Percentiles rank a stretch among this genome's conserved stretches.
These are phyloP conservation scores for Ligustrum vulgare DNA, from an alignment of 257 asterid species.

Conservation along the genomic window DNA sequence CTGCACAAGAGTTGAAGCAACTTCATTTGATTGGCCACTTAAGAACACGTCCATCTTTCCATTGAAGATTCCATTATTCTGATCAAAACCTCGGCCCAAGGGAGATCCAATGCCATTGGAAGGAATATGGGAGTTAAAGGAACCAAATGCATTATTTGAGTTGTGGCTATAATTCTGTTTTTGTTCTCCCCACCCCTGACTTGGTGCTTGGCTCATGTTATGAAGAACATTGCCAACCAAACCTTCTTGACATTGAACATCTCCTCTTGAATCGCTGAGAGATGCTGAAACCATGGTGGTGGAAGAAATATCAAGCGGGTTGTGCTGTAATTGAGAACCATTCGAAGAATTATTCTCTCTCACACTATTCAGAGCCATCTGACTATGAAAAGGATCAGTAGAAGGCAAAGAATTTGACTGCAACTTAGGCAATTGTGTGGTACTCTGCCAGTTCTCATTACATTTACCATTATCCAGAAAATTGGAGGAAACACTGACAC, in stretches of 20 bases:
- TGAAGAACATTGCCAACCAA: conserved; percentile 27
- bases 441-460: conserved; percentile 47
- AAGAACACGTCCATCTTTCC: conserved; percentile 49
- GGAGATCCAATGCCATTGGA: conserved; percentile 34
- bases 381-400: conserved; percentile 46
- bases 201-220: background rate
- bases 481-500: conserved; percentile 42
- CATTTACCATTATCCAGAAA: conserved; percentile 53
- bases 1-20: conserved; percentile 43
- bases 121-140: conserved; percentile 42
- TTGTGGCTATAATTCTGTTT: conserved; percentile 18
- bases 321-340: conserved; percentile 41
- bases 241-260: conserved; percentile 41
- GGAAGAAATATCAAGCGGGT: conserved; percentile 42
- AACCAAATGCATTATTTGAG: conserved; percentile 32
- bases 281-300: conserved; percentile 36
- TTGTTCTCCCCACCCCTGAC: background rate
- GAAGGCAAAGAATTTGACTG: conserved; percentile 46
- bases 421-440: conserved; percentile 43
- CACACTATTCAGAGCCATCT: conserved; percentile 34
- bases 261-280: conserved; percentile 48
- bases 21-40: conserved; percentile 44
- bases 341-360: conserved; percentile 43
- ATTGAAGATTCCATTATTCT: conserved; percentile 30
- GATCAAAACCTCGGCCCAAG: conserved; percentile 39